Conservation (phyloP, 306 rosid genomes). For the Acacia acuminata region DNA sequence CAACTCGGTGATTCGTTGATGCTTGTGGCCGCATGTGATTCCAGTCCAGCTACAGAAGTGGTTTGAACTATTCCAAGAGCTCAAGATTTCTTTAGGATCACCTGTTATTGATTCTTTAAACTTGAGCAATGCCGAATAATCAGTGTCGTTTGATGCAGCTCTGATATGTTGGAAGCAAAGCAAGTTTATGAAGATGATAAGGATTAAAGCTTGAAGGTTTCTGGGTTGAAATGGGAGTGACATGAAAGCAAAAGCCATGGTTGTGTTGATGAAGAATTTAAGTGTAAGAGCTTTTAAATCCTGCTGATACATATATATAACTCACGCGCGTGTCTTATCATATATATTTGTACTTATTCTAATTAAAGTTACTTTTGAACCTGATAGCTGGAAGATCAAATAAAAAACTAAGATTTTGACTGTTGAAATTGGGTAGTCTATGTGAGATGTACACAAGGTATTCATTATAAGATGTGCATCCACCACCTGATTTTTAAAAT, state of each 20-base stretch:
- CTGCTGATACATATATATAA: too few relatives aligned
- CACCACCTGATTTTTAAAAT: neutral
- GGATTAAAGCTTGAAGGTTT: neutral
- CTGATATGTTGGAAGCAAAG: neutral
- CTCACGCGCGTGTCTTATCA: too few relatives aligned
- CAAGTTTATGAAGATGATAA: neutral
- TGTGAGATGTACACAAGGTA: neutral
- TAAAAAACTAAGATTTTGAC: neutral
- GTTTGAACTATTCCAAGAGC: slow-evolving; percentile 32
- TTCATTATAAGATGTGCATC: neutral
- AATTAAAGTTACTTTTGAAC: too few relatives aligned
- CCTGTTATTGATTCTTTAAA: neutral
- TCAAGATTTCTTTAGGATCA: slow-evolving; percentile 16
- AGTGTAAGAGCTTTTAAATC: too few relatives aligned
- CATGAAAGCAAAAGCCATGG: too few relatives aligned
- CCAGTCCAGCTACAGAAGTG: slow-evolving; percentile 1
- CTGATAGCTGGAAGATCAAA: neutral
- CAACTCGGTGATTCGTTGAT: neutral
- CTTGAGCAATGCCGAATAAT: neutral
- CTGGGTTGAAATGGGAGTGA: too few relatives aligned
- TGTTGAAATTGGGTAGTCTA: neutral
- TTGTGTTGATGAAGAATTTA: too few relatives aligned
- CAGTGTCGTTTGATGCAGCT: slow-evolving; percentile 7
- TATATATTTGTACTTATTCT: too few relatives aligned
- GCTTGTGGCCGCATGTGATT: neutral